These are phyloP conservation scores for Syncephalastrum contaminatum DNA, from an alignment of 371 early-diverging fungal genomes.

Conservation along the genomic window DNA sequence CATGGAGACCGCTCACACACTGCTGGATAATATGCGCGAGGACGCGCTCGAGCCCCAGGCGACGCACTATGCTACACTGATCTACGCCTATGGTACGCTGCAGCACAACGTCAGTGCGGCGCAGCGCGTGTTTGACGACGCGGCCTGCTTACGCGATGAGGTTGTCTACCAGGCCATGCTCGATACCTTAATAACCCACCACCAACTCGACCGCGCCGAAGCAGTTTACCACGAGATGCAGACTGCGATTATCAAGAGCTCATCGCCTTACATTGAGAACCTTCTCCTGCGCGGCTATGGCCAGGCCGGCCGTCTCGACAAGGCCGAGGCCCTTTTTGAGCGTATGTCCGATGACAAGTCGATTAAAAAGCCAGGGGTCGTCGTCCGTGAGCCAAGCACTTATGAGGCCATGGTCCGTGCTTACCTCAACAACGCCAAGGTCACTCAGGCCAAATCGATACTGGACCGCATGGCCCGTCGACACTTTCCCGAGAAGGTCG, in stretches of 20 bases:
- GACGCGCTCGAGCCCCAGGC: conserved; percentile 50
- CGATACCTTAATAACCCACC: conserved; percentile 52
- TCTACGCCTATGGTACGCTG: conserved; percentile 60
- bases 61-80: conserved; percentile 59
- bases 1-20: conserved; percentile 53
- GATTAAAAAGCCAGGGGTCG: not conserved
- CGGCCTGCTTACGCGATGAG: conserved; percentile 20
- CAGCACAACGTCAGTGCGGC: conserved; percentile 53
- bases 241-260: conserved; percentile 28
- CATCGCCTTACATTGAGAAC: conserved; percentile 63
- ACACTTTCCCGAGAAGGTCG: conserved; percentile 50
- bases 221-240: conserved; percentile 37
- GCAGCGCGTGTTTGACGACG: conserved; percentile 46
- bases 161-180: conserved; percentile 60
- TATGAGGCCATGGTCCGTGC: conserved; percentile 65
- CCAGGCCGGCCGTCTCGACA: conserved; percentile 33
- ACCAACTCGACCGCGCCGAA: conserved; percentile 44
- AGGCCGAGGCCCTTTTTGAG: conserved; percentile 53
- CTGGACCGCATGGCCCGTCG: conserved; percentile 40
- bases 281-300: conserved; percentile 64
- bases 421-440: conserved; percentile 47
- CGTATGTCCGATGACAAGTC: conserved; percentile 55
- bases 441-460: conserved; percentile 40
- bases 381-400: conserved; percentile 60
- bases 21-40: conserved; percentile 49